A percentile compares a stretch with the other conserved stretches of the same genome.
Conservation (phyloP, 495 filamentous ascomycete species). For the Symbiotaphrina buchneri region DNA sequence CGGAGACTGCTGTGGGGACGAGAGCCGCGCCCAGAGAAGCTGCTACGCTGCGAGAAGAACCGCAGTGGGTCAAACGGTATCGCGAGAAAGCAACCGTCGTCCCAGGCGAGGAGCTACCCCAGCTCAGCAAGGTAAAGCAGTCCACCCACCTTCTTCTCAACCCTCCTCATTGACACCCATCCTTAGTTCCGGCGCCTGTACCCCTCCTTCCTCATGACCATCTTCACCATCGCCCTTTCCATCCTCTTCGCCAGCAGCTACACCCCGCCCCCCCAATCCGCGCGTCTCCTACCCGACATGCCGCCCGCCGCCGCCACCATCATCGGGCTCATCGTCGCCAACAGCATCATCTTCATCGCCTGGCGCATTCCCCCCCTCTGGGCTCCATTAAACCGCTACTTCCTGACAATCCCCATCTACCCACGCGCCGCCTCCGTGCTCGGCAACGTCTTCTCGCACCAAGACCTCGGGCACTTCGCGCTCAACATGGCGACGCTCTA, state of each 20-base stretch:
- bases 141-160: background rate
- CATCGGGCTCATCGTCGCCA: slow-evolving; percentile 36
- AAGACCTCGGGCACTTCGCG: slow-evolving; percentile 35
- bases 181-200: slow-evolving; percentile 32
- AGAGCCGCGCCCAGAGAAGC: background rate
- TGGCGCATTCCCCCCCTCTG: slow-evolving; percentile 55
- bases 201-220: slow-evolving; percentile 35
- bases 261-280: slow-evolving; percentile 28
- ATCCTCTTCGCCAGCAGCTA: slow-evolving; percentile 36
- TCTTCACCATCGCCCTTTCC: slow-evolving; percentile 24
- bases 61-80: slow-evolving; percentile 11
- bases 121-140: slow-evolving; percentile 6
- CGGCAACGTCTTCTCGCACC: slow-evolving; percentile 62
- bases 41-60: slow-evolving; percentile 4
- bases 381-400: slow-evolving; percentile 55
- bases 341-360: slow-evolving; percentile 31
- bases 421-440: slow-evolving; percentile 42
- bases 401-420: slow-evolving; percentile 46
- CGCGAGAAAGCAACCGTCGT: slow-evolving; percentile 7
- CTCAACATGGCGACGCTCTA: slow-evolving; percentile 48
- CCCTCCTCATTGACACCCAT: slow-evolving; percentile 2
- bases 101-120: slow-evolving; percentile 6
- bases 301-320: slow-evolving; percentile 66
- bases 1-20: background rate
- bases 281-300: slow-evolving; percentile 47